Evolutionary conservation across 2,329 filamentous ascomycete species (phyloP).

Genomic region (Pseudopyricularia javanii): DNA sequence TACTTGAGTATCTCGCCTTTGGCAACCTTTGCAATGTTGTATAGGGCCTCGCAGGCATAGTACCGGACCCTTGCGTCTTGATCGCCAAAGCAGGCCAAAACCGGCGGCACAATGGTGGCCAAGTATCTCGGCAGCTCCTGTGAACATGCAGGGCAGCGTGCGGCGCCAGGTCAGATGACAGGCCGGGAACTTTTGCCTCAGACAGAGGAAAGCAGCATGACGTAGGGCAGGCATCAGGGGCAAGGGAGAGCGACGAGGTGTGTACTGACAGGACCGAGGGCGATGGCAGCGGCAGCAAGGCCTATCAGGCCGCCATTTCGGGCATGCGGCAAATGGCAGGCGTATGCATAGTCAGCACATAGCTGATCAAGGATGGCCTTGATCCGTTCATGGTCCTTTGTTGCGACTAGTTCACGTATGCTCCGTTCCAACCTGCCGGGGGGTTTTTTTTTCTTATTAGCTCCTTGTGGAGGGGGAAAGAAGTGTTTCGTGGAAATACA

Average conservation of each 20-base stretch:
- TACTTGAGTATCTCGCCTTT: conserved; percentile 95
- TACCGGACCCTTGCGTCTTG: conserved; percentile 96
- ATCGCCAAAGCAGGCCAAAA: conserved; percentile 93
- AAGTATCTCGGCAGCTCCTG: conserved; percentile 87
- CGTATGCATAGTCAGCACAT: conserved; percentile 95
- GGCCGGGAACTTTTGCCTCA: no score
- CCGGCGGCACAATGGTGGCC: conserved; percentile 87
- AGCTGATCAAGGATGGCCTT: conserved; percentile 87
- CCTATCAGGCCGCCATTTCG: conserved; percentile 94
- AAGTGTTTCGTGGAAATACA: not conserved
- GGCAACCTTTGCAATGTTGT: conserved; percentile 98
- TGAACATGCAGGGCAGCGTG: not conserved
- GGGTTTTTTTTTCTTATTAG: not conserved
- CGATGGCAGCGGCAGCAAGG: conserved; percentile 88
- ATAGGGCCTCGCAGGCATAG: conserved; percentile 99
- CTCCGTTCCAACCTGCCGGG: conserved; percentile 66
- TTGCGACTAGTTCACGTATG: conserved; percentile 71
- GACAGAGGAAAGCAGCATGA: not conserved
- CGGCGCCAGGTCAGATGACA: not conserved
- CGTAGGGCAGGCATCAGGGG: not conserved
- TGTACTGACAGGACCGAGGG: conserved; percentile 68
- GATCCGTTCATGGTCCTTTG: conserved; percentile 69
- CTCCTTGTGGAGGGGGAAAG: not conserved
- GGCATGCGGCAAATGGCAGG: conserved; percentile 91
- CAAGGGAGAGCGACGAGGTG: not conserved